Base-by-base conservation (phyloP, 2,329 filamentous ascomycete genomes). In the Myriosclerotinia duriaeana region DNA sequence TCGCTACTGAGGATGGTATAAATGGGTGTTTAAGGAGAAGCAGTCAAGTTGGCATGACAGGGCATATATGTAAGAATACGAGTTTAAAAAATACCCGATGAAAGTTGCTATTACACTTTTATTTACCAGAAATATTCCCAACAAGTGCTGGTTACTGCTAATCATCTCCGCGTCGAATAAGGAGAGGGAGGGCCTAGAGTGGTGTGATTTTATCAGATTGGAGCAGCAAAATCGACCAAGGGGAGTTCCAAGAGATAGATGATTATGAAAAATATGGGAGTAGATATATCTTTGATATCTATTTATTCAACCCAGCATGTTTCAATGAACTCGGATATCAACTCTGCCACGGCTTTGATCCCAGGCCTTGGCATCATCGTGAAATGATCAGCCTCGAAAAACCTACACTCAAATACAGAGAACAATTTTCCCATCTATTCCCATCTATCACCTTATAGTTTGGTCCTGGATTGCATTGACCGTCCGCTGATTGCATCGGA, bases 331-430 rank as follows among this genome's bases (percentile, higher is more conserved):
- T 14, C n/a, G 46, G 46, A 26, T 14, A 50, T 50, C 46, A 50
- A 50, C 26, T 50, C n/a, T n/a, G 46, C 46, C n/a, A 50, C 46
- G n/a, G 46, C 46, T 26, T 50, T 26, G n/a, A 12, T 50, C 9
- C 11, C n/a, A 22, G 59, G 59, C 20, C 70, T 67, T 54, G 68
- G 66, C 66, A 72, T 72, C 67, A 72, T 70, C 30, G 71, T 68
- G 54, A 71, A 72, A 59, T 72, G 71, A 54, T 70, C 71, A 42
- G 65, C 70, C 17, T 40, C n/a, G 1, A 66, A 66, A 40, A 56
- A 68, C 8, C 36, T 54, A 26, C 30, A n/a, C 8, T 26, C 30
- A 12, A 62, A 38, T 11, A 20, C 11, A 9, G 46, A 22, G n/a
- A 62, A 20, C 46, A n/a, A 26, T 22, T 17, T 40, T 53, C 46